Evolutionary conservation across 2,329 filamentous ascomycete species (phyloP).

Genomic region (Emmonsiellopsis sp.): DNA sequence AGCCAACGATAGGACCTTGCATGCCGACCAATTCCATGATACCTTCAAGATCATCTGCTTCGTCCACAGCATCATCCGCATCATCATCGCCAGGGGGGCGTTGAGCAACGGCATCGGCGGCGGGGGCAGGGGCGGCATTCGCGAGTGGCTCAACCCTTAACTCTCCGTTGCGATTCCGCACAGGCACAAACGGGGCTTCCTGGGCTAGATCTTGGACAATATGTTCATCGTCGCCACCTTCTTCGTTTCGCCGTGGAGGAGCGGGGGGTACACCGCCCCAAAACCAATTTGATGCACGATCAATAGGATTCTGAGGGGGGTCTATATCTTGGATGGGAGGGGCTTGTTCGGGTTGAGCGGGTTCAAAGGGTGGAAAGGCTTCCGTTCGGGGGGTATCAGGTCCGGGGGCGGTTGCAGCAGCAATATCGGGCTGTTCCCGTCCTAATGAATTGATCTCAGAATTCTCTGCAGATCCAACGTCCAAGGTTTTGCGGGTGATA

Average conservation of each 20-base stretch:
- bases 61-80: constrained; percentile 48
- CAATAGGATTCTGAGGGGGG: constrained; percentile 15
- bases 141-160: constrained; percentile 34
- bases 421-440: too few relatives aligned
- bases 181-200: constrained; percentile 53
- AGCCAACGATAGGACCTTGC: constrained; percentile 79
- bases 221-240: constrained; percentile 40
- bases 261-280: constrained; percentile 33
- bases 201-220: constrained; percentile 50
- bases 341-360: neutral
- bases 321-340: constrained; percentile 1
- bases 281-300: constrained; percentile 33
- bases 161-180: constrained; percentile 32
- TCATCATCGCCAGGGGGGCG: constrained; percentile 50
- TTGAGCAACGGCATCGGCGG: neutral
- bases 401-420: too few relatives aligned
- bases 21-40: constrained; percentile 94
- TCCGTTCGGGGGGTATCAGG: too few relatives aligned
- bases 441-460: too few relatives aligned
- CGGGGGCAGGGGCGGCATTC: neutral
- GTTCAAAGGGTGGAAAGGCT: too few relatives aligned
- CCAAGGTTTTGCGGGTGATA: neutral
- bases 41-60: constrained; percentile 90
- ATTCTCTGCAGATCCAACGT: neutral
- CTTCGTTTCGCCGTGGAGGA: constrained; percentile 25